Evolutionary conservation across 202 grass and related monocot genomes (phyloP).

Genomic region (Carex sylvatica): DNA sequence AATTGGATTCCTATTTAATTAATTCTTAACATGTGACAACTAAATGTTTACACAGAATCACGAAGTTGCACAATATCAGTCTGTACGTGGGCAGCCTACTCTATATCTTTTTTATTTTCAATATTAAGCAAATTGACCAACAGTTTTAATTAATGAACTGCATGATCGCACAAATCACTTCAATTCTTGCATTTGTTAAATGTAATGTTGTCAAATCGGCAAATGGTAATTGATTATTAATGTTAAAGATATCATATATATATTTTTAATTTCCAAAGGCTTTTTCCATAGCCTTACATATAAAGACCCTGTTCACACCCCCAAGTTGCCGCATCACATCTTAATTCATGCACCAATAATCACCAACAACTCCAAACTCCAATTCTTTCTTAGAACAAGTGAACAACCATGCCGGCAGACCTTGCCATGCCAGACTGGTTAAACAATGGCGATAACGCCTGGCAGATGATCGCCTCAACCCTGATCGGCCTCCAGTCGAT

Average conservation of each 20-base stretch:
- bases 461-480: conserved; percentile 70
- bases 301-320: not conserved
- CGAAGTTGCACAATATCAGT: not conserved
- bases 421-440: conserved; percentile 31
- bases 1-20: not conserved
- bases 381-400: not conserved
- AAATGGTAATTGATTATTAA: conserved; percentile 10
- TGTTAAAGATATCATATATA: not conserved
- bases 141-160: conserved; percentile 1
- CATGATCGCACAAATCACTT: conserved; percentile 12
- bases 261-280: not conserved
- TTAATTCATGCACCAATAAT: conserved; percentile 2
- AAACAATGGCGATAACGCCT: conserved; percentile 68
- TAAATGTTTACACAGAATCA: not conserved
- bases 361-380: not conserved
- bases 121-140: not conserved
- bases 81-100: conserved; percentile 4
- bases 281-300: not conserved
- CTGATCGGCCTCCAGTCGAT: conserved; percentile 77
- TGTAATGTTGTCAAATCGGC: not conserved
- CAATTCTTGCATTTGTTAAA: not conserved
- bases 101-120: not conserved
- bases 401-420: not conserved
- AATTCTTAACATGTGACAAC: not conserved
- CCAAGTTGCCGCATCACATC: conserved; percentile 22